These are phyloP conservation scores for Gentiana straminea DNA, from an alignment of 257 asterid genomes.

Conservation along the genomic window DNA sequence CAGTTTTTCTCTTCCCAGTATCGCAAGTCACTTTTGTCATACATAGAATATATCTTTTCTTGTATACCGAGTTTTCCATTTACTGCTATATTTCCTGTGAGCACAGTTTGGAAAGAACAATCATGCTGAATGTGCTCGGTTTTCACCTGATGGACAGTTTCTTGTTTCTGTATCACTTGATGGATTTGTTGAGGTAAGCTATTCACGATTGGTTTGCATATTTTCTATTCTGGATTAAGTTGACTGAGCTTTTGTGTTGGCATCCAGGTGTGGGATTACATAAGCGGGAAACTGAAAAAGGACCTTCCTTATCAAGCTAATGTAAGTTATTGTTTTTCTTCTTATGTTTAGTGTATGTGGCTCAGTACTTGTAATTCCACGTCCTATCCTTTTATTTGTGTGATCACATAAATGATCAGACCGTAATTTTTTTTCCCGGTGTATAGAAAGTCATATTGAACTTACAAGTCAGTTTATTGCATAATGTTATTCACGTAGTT, in stretches of 20 bases:
- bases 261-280: slow-evolving; percentile 88
- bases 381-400: too few relatives aligned
- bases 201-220: slow-evolving; percentile 7
- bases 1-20: background rate
- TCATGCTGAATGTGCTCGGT: slow-evolving; percentile 83
- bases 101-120: slow-evolving; percentile 85
- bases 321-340: slow-evolving; percentile 39
- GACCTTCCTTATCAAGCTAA: slow-evolving; percentile 99
- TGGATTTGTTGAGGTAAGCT: slow-evolving; percentile 82
- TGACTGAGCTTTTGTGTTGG: slow-evolving; percentile 19
- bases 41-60: too few relatives aligned
- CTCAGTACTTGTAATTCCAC: background rate
- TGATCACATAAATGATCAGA: too few relatives aligned
- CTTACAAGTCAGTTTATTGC: too few relatives aligned
- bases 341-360: background rate
- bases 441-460: too few relatives aligned
- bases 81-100: slow-evolving; percentile 7
- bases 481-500: too few relatives aligned
- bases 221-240: slow-evolving; percentile 4
- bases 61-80: too few relatives aligned
- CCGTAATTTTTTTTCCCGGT: too few relatives aligned
- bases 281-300: slow-evolving; percentile 91
- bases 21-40: too few relatives aligned
- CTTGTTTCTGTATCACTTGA: slow-evolving; percentile 95
- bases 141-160: slow-evolving; percentile 99